These are phyloP conservation scores for Solanum okadae DNA, from an alignment of 257 asterid genomes.

Conservation along the genomic window DNA sequence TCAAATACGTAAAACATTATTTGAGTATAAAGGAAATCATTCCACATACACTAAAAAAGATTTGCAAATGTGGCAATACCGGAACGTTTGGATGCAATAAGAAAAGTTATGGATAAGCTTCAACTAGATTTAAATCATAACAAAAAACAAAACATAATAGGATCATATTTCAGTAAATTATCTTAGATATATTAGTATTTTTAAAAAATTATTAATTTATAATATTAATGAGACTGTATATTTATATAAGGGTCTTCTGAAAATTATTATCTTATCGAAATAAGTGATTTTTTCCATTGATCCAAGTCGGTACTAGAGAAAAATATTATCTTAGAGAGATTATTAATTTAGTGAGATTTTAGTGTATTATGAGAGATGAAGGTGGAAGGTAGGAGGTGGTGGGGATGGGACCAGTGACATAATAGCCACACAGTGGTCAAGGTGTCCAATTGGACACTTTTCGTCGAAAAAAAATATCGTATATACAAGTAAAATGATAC, in stretches of 20 bases:
- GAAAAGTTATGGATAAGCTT: background rate
- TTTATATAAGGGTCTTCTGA: background rate
- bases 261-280: no score
- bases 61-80: background rate
- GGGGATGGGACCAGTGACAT: no score
- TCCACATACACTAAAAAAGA: background rate
- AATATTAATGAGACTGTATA: background rate
- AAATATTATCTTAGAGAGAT: background rate
- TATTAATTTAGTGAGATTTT: background rate
- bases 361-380: background rate
- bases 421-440: no score
- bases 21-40: background rate
- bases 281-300: background rate
- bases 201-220: no score
- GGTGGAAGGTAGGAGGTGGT: background rate
- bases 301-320: background rate
- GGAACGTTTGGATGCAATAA: background rate
- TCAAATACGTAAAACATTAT: background rate
- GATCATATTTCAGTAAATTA: background rate
- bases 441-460: no score
- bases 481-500: no score
- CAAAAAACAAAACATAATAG: no score
- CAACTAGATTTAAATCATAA: no score
- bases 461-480: no score
- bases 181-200: background rate